phyloP scores from a whole-genome alignment of 2,329 filamentous ascomycete genomes.

The Fusarium drepaniforme region DNA sequence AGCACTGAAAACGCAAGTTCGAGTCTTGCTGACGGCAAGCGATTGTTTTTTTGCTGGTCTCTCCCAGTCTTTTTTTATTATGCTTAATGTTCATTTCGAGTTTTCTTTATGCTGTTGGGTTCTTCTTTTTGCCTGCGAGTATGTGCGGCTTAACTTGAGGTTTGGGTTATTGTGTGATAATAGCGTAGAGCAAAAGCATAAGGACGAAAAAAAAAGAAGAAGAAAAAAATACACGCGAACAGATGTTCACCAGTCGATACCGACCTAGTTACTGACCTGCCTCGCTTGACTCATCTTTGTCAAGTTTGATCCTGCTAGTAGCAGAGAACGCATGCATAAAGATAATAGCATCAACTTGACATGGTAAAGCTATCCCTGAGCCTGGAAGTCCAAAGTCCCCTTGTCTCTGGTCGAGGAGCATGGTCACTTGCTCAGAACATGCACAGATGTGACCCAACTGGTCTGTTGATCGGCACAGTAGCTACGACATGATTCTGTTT shows the following conservation, averaged over 20 bases:
- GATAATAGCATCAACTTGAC: background rate
- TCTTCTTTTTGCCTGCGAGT: background rate
- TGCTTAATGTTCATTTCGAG: too few species aligned
- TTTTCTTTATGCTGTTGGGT: background rate
- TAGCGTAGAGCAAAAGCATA: background rate
- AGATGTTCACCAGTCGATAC: background rate
- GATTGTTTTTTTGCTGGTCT: constrained; percentile 13
- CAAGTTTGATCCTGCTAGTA: background rate
- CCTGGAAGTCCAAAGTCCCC: background rate
- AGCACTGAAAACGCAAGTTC: constrained; percentile 42
- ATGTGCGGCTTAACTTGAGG: background rate
- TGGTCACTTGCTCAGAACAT: background rate
- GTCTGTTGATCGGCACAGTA: background rate
- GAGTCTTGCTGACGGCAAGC: constrained; percentile 39
- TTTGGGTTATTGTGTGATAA: background rate
- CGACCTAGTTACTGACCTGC: background rate
- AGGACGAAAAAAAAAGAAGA: background rate
- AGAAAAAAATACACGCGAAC: background rate
- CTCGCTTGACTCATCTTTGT: background rate
- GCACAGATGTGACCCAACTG: background rate
- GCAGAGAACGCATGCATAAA: constrained; percentile 4
- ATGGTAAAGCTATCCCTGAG: background rate
- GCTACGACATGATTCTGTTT: background rate
- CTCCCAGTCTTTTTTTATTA: background rate
- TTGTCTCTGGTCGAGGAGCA: background rate